These are phyloP conservation scores for Ilex asprella DNA, from an alignment of 257 asterid genomes.

Conservation along the genomic window DNA sequence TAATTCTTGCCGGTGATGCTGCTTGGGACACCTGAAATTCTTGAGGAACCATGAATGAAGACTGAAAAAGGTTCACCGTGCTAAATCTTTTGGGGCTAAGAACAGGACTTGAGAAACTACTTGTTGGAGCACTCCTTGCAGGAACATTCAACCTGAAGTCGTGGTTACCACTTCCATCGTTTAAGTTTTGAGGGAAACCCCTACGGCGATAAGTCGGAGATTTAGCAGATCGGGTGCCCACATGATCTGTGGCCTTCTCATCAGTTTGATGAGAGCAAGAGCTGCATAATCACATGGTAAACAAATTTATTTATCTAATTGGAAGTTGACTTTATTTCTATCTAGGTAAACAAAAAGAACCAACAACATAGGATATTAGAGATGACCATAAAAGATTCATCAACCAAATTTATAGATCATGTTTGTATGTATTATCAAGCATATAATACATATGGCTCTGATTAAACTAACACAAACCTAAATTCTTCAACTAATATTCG, in stretches of 20 bases:
- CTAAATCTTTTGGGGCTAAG: slow-evolving; percentile 59
- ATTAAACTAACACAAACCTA: no score
- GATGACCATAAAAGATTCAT: no score
- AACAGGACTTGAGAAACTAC: slow-evolving; percentile 61
- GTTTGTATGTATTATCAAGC: no score
- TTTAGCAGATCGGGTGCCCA: slow-evolving; percentile 13
- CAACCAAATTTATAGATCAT: no score
- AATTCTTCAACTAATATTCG: background rate
- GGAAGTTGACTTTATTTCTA: no score
- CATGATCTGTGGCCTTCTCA: slow-evolving; percentile 37
- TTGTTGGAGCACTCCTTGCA: slow-evolving; percentile 69
- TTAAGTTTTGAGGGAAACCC: slow-evolving; percentile 38
- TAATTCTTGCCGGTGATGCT: slow-evolving; percentile 23
- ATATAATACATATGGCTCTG: no score
- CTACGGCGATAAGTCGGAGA: slow-evolving; percentile 39
- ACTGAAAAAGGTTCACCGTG: slow-evolving; percentile 38
- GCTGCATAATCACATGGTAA: slow-evolving; percentile 26
- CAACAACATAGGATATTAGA: no score
- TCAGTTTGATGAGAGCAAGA: slow-evolving; percentile 11
- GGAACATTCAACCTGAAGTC: slow-evolving; percentile 36
- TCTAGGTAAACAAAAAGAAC: no score
- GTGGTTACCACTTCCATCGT: slow-evolving; percentile 28
- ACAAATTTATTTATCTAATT: background rate
- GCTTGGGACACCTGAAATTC: slow-evolving; percentile 21
- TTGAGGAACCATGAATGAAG: slow-evolving; percentile 26